These are phyloP conservation scores for Neoarthrinium moseri DNA, from an alignment of 2,329 filamentous ascomycete species.

Conservation along the genomic window DNA sequence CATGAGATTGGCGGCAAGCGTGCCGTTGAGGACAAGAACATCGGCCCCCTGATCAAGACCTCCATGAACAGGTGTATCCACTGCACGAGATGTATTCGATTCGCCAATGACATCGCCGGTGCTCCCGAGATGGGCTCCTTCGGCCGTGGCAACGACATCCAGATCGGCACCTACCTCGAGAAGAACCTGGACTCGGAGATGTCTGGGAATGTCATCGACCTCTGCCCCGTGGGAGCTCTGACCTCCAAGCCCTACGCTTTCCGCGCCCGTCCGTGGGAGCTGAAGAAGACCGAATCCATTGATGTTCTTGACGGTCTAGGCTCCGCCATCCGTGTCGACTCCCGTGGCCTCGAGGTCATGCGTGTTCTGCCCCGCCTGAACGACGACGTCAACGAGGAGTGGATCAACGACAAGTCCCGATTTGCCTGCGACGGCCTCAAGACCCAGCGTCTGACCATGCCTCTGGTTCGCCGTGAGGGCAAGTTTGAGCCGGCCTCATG, in stretches of 20 bases:
- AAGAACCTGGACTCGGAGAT: constrained; percentile 90
- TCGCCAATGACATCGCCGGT: constrained; percentile 95
- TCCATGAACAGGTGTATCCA: constrained; percentile 99
- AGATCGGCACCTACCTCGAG: constrained; percentile 98
- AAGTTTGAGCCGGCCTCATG: constrained; percentile 91
- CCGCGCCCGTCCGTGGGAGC: constrained; percentile 92
- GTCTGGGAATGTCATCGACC: constrained; percentile 95
- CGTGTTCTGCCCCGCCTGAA: constrained; percentile 89
- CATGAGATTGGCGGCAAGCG: constrained; percentile 95
- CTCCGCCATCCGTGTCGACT: constrained; percentile 92
- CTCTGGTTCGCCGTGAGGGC: constrained; percentile 81
- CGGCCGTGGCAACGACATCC: constrained; percentile 93
- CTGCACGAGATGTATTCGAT: constrained; percentile 96
- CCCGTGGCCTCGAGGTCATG: constrained; percentile 94
- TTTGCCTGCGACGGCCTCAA: constrained; percentile 96
- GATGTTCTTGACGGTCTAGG: constrained; percentile 92
- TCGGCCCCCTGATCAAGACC: constrained; percentile 96
- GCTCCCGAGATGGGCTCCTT: constrained; percentile 93
- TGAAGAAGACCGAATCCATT: constrained; percentile 93
- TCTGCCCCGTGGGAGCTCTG: constrained; percentile 94
- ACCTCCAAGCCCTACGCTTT: constrained; percentile 98
- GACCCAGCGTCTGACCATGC: constrained; percentile 93
- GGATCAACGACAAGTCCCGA: constrained; percentile 98
- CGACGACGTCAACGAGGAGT: constrained; percentile 98
- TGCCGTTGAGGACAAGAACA: constrained; percentile 99